Evolutionary conservation across 805 yeast species (phyloP).

Genomic region (Candida methanosorbosa): DNA sequence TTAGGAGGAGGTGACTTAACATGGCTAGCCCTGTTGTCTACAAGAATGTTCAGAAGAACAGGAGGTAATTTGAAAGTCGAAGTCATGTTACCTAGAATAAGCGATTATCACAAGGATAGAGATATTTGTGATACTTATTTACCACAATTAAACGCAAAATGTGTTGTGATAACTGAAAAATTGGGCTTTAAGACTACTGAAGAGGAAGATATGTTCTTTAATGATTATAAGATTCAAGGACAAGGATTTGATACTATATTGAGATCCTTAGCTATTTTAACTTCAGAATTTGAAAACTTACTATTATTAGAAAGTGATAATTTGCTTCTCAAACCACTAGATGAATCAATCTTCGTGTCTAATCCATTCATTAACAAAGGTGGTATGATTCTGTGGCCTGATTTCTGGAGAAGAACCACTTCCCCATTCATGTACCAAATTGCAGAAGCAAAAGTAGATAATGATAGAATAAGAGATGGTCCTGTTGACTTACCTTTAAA

Average conservation of each 20-base stretch:
- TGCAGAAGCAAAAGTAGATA: conserved; percentile 31
- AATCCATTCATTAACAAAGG: conserved; percentile 37
- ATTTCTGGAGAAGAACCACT: conserved; percentile 72
- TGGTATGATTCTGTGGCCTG: conserved; percentile 72
- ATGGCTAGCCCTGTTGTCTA: conserved; percentile 49
- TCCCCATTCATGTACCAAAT: conserved; percentile 62
- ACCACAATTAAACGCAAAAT: conserved; percentile 45
- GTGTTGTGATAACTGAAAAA: conserved; percentile 45
- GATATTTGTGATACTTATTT: conserved; percentile 39
- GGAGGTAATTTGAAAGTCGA: conserved; percentile 40
- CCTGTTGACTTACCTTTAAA: conserved; percentile 15
- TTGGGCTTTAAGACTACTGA: conserved; percentile 26
- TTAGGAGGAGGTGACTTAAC: conserved; percentile 64
- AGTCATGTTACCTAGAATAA: conserved; percentile 31
- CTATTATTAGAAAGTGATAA: conserved; percentile 38
- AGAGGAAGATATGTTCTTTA: conserved; percentile 32
- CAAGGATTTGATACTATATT: conserved; percentile 3
- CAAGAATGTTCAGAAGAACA: conserved; percentile 38
- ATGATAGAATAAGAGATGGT: conserved; percentile 25
- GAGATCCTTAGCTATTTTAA: conserved; percentile 31
- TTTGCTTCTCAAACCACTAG: conserved; percentile 31
- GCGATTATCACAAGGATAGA: conserved; percentile 29
- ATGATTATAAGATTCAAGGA: conserved; percentile 27
- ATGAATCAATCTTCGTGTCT: conserved; percentile 26
- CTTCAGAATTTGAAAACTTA: conserved; percentile 37